phyloP scores from a whole-genome alignment of 805 yeast species.

The Wickerhamomyces mucosus region DNA sequence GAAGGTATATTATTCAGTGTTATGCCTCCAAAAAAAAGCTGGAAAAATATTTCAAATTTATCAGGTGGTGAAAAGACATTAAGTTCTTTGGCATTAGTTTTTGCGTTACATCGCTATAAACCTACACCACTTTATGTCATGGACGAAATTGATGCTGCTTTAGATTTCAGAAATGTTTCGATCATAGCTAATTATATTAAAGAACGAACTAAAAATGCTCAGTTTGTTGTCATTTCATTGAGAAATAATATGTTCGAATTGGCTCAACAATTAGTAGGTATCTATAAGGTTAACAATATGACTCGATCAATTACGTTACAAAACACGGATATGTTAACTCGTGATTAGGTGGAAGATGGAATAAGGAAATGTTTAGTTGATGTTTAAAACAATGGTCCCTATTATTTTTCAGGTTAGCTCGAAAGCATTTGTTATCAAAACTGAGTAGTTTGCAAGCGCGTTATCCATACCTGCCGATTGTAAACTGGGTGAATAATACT shows the following conservation, averaged over 20 bases:
- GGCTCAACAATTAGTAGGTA: constrained; percentile 90
- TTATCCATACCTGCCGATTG: too few species aligned
- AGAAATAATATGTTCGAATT: constrained; percentile 97
- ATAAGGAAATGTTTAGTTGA: too few species aligned
- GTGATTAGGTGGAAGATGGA: constrained; percentile 3
- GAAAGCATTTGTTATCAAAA: too few species aligned
- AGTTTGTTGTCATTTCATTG: constrained; percentile 88
- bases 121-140: constrained; percentile 97
- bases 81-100: constrained; percentile 88
- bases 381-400: too few species aligned
- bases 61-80: constrained; percentile 98
- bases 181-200: constrained; percentile 96
- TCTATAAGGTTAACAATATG: constrained; percentile 87
- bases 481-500: too few species aligned
- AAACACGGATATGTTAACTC: constrained; percentile 40
- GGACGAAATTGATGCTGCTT: constrained; percentile 99
- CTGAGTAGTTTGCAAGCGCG: too few species aligned
- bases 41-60: constrained; percentile 91
- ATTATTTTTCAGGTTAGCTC: too few species aligned
- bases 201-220: constrained; percentile 93
- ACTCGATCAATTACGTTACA: constrained; percentile 74
- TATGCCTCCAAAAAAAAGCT: constrained; percentile 97
- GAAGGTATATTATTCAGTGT: constrained; percentile 96
- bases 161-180: constrained; percentile 93
- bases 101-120: constrained; percentile 90